Conservation (phyloP, 2,329 filamentous ascomycete species). For the Claviceps humidiphila region DNA sequence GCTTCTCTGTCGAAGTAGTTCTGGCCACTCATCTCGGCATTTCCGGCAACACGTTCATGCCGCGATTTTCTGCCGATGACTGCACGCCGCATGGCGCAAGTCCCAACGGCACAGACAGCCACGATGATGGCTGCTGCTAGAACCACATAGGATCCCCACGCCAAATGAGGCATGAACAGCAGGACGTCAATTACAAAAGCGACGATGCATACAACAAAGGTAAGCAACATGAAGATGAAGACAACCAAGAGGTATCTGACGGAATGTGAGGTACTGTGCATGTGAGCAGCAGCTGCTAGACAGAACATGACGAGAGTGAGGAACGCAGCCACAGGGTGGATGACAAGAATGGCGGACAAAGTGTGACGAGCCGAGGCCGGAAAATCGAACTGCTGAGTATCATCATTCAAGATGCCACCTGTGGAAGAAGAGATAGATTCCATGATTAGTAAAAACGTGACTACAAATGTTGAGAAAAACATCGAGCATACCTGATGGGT, state of each 20-base stretch:
- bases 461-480: not conserved
- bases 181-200: constrained; percentile 90
- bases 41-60: constrained; percentile 81
- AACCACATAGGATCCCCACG: constrained; percentile 90
- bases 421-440: not conserved
- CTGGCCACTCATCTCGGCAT: constrained; percentile 93
- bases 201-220: constrained; percentile 68
- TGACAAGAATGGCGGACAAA: constrained; percentile 79
- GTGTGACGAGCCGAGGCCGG: constrained; percentile 39
- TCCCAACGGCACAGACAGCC: constrained; percentile 67
- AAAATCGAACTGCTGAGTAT: constrained; percentile 40
- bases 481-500: constrained; percentile 41
- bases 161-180: constrained; percentile 84
- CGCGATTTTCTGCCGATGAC: constrained; percentile 86
- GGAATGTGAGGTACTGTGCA: constrained; percentile 80
- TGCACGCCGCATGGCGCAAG: constrained; percentile 88
- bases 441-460: not conserved
- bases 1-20: constrained; percentile 71
- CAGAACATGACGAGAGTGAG: constrained; percentile 75
- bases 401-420: constrained; percentile 9
- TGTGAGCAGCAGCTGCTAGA: constrained; percentile 67
- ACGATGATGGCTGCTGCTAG: constrained; percentile 80
- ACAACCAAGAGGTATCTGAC: constrained; percentile 74
- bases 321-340: constrained; percentile 82
- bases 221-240: constrained; percentile 75